Base-by-base conservation (phyloP, 257 asterid species). In the Jasminum sambac region DNA sequence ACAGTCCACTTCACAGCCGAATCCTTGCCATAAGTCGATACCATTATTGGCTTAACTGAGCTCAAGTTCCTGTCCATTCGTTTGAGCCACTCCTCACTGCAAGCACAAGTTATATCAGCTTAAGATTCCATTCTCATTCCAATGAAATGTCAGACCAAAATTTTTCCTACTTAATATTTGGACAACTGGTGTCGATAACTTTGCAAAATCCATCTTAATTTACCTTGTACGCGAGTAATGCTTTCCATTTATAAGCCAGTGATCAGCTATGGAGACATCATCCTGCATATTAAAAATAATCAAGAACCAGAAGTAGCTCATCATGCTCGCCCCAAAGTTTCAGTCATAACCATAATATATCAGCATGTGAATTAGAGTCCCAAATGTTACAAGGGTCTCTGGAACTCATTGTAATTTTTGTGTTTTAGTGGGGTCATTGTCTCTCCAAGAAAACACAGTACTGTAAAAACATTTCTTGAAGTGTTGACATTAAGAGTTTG, bases 51-150 rank as follows among this genome's bases (percentile, higher is more conserved):
- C 77, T 80, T 85, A 42, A 89, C 68, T 55, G 82, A 71, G 41
- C 71, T 74, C 79, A 37, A 44, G 73, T 86, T 85, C 52, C 71
- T 64, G 81, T 88, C 99, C 99, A 89, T 89, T 78, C 87, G 84
- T 78, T 89, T 94, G 4, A 88, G 91, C 97, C 97, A 91, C 72
- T 91, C 98, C 77, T 94, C 96, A 25, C 98, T 94, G 95, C 80
- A 83, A 72, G n/a, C 52, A 24, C 11, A 69, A 34, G 14, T 62
- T 21, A 17, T 34, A 63, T 74, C 50, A 63, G 25, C 44, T 55
- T 11, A 38, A 26, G 12, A 57, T n/a, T 58, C 21, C 0, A 43
- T n/a, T 40, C 17, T 39, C 16, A 63, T 14, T 40, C 19, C 41
- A 57, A 8, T 11, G 11, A 16, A 37, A 26, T 12, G 40, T 44